A percentile compares a stretch with the other conserved stretches of the same genome.
Conservation (phyloP, 2,329 filamentous ascomycete species). For the Phialophora chinensis region DNA sequence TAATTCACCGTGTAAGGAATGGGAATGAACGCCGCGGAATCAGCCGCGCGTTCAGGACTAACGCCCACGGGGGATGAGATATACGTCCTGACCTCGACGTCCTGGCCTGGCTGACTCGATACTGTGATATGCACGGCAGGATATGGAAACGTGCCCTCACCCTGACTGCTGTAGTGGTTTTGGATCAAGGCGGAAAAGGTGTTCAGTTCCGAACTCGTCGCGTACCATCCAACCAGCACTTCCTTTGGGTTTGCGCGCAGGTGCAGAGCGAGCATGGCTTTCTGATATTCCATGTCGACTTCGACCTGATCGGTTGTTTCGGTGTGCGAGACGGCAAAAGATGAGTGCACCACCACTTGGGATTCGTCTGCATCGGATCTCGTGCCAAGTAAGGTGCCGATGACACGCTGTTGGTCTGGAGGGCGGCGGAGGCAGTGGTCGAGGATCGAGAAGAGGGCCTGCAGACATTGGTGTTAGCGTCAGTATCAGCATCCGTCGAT, state of each 20-base stretch:
- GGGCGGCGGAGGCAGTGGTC: constrained; percentile 95
- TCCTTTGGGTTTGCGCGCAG: constrained; percentile 94
- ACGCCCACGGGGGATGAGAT: constrained; percentile 95
- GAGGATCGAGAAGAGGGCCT: constrained; percentile 70
- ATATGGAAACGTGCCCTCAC: constrained; percentile 95
- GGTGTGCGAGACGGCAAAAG: constrained; percentile 97
- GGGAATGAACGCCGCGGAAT: constrained; percentile 96
- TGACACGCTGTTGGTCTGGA: constrained; percentile 91
- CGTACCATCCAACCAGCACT: constrained; percentile 96
- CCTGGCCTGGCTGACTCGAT: constrained; percentile 83
- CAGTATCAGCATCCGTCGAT: neutral
- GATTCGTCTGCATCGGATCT: constrained; percentile 89
- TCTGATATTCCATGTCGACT: constrained; percentile 99
- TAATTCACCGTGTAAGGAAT: constrained; percentile 95
- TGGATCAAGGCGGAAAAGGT: constrained; percentile 98
- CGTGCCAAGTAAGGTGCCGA: constrained; percentile 90
- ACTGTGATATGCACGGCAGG: constrained; percentile 98
- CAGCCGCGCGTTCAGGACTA: constrained; percentile 89
- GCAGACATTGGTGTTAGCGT: constrained; percentile 15
- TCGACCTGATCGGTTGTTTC: constrained; percentile 99
- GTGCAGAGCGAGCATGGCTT: constrained; percentile 96
- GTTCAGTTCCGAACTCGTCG: constrained; percentile 94
- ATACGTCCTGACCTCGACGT: constrained; percentile 90
- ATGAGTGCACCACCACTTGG: constrained; percentile 93
- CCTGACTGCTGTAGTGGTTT: constrained; percentile 98